These are phyloP conservation scores for Aspergillus novoparasiticus DNA, from an alignment of 2,329 filamentous ascomycete genomes.

Conservation along the genomic window DNA sequence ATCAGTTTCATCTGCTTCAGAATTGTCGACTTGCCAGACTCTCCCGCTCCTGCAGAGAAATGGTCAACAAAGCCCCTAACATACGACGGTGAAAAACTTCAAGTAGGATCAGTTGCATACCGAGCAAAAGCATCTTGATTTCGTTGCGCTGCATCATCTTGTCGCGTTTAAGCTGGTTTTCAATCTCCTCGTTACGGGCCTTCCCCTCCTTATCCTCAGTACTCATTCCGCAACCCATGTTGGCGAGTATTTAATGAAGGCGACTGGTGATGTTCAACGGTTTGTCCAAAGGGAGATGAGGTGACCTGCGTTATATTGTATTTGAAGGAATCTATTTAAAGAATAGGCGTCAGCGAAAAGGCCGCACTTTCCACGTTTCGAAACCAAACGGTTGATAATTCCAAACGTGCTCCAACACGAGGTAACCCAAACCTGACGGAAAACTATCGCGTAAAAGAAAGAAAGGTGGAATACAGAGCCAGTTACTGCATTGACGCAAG, in stretches of 20 bases:
- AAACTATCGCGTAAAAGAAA: neutral
- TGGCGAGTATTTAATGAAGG: slow-evolving; percentile 52
- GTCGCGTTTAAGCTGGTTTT: slow-evolving; percentile 98
- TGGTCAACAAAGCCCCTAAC: slow-evolving; percentile 19
- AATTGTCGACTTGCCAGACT: slow-evolving; percentile 94
- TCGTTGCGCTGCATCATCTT: slow-evolving; percentile 99
- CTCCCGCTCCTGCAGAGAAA: slow-evolving; percentile 75
- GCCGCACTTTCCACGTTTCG: slow-evolving; percentile 10
- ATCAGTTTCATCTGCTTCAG: slow-evolving; percentile 99
- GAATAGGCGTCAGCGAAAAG: slow-evolving; percentile 14
- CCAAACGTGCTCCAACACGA: slow-evolving; percentile 19
- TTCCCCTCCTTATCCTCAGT: slow-evolving; percentile 99
- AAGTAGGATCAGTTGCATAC: slow-evolving; percentile 57
- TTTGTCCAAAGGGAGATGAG: slow-evolving; percentile 9
- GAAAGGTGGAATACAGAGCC: slow-evolving; percentile 3
- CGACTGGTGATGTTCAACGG: slow-evolving; percentile 4
- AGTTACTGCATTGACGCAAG: slow-evolving; percentile 21
- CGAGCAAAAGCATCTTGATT: slow-evolving; percentile 99
- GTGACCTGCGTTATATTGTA: slow-evolving; percentile 11
- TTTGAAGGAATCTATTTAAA: slow-evolving; percentile 15
- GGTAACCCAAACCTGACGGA: slow-evolving; percentile 3
- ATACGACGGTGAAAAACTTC: neutral
- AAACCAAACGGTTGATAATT: slow-evolving; percentile 10
- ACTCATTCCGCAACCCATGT: slow-evolving; percentile 99
- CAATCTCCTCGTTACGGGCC: slow-evolving; percentile 99